Conservation (phyloP, 306 rosid genomes). For the Pyrus communis region DNA sequence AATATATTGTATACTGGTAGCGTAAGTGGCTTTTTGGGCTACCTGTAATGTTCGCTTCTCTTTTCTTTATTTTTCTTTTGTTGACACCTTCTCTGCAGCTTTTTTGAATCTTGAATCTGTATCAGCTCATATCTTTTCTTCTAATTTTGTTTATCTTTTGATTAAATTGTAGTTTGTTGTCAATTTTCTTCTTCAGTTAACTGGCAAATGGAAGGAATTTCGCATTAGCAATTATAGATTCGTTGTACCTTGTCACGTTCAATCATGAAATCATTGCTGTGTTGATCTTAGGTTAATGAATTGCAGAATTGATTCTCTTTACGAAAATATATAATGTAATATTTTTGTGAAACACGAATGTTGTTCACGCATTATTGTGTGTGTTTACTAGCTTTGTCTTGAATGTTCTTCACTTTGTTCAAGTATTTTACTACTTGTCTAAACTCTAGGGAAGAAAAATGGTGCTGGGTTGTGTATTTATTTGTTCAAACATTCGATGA, state of each 20-base stretch:
- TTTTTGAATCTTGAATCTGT: constrained; percentile 4
- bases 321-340: background rate
- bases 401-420: background rate
- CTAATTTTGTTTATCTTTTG: constrained; percentile 44
- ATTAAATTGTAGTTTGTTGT: constrained; percentile 35
- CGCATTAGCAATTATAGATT: constrained; percentile 5
- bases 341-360: background rate
- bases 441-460: no score
- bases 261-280: constrained; percentile 7
- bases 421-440: background rate
- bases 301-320: background rate
- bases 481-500: no score
- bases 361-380: background rate
- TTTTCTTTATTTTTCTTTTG: constrained; percentile 27
- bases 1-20: constrained; percentile 37
- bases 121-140: constrained; percentile 35
- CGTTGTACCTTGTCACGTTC: constrained; percentile 17
- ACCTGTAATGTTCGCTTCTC: constrained; percentile 29
- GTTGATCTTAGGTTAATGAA: background rate
- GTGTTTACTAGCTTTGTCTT: background rate
- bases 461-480: no score
- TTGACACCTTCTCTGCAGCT: constrained; percentile 22
- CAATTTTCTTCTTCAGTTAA: constrained; percentile 23
- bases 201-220: constrained; percentile 23
- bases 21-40: constrained; percentile 27